Percentiles rank a stretch among this genome's conserved stretches.
Conservation (phyloP, 805 yeast genomes). For the Metschnikowia santaceciliae region DNA sequence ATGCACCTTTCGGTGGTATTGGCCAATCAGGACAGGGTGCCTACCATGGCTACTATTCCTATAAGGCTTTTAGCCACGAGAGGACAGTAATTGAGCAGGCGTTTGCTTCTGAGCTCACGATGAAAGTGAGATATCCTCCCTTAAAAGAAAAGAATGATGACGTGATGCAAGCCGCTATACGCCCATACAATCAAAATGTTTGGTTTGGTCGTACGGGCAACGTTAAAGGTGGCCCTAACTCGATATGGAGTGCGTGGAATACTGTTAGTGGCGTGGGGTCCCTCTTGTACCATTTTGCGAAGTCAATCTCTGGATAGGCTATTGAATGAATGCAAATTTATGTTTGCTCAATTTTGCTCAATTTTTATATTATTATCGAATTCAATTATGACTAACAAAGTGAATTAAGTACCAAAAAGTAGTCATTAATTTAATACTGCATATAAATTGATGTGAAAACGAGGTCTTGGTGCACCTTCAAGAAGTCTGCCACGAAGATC, state of each 20-base stretch:
- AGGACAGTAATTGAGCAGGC: constrained; percentile 65
- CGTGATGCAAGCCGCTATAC: constrained; percentile 24
- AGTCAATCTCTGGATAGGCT: constrained; percentile 4
- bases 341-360: neutral
- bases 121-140: constrained; percentile 69
- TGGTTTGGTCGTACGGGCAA: constrained; percentile 40
- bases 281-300: constrained; percentile 19
- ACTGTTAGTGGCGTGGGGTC: constrained; percentile 29
- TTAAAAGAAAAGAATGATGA: constrained; percentile 33
- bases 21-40: constrained; percentile 81
- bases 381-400: neutral
- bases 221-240: constrained; percentile 34
- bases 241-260: constrained; percentile 30
- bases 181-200: constrained; percentile 28
- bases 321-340: too few relatives aligned
- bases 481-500: neutral
- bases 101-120: constrained; percentile 55
- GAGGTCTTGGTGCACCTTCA: neutral
- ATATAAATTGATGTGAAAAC: neutral
- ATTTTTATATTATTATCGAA: neutral
- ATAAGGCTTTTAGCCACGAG: constrained; percentile 66
- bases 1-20: constrained; percentile 88
- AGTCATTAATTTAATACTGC: neutral
- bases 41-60: constrained; percentile 73
- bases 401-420: neutral